Evolutionary conservation across 2,329 filamentous ascomycete genomes (phyloP), one percentile per base, ranked within the genome.

Genomic region (Fusarium camptoceras): DNA sequence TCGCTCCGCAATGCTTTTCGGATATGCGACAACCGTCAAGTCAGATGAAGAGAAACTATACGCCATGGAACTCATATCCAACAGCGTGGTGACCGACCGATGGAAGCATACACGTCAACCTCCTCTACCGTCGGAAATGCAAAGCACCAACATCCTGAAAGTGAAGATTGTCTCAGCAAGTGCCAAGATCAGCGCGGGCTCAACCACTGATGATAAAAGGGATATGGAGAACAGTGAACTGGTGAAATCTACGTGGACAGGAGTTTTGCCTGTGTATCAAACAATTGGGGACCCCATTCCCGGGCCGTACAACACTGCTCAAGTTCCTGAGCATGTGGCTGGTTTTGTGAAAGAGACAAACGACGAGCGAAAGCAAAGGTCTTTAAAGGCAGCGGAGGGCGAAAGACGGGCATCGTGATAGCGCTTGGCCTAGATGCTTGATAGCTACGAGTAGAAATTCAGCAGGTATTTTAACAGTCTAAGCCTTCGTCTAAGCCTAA

Each of bases 31-130:
- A 6, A 79, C 90, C 2, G 92, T 97, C 10, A 87, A 88, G 2
- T 87, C 91, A 64, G 78, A 81, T 0, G 86, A 85, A 7, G 94
- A 97, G 81, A 93, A 93, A 76, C 76, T 92, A 3, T 96, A 87
- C 81, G 93, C 93, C 6, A 91, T 97, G 89, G 82, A 90, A 72
- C 82, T 92, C 56, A 91, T 97, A 76, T 97, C 93, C 3, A 87
- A 97, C 76, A 85, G 87, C 31, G 88, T 95, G 15, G 85, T 95
- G 3, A 84, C 89, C 0, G 83, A 85, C 8, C 88, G 93, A 3
- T 97, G 92, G 89, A 83, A 84, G 11, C 84, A 92, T 75, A 88
- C 88, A 8, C 87, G 93, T 6, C 81, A 89, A 5, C 92, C 93
- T 8, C 92, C 93, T 2, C 90, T 89, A 46, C 84, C 84, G 43